These are phyloP conservation scores for Jacaranda copaia DNA, from an alignment of 257 asterid species.

Conservation along the genomic window DNA sequence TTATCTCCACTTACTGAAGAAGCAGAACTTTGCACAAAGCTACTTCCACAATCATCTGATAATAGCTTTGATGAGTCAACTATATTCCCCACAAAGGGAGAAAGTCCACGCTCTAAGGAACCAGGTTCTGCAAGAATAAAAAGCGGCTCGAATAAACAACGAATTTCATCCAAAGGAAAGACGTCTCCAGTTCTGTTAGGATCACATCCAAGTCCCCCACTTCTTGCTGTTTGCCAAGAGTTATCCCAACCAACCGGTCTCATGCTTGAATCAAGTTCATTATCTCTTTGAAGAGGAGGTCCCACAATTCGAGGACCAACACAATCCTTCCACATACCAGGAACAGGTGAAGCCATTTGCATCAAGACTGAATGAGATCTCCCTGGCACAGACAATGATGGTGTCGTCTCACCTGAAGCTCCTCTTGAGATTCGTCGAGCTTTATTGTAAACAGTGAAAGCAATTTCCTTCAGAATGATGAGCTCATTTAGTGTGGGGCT, in stretches of 20 bases:
- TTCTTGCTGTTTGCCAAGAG: slow-evolving; percentile 89
- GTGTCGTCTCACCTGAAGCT: slow-evolving; percentile 61
- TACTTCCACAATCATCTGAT: slow-evolving; percentile 80
- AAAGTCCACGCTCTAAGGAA: slow-evolving; percentile 82
- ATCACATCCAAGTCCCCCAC: slow-evolving; percentile 78
- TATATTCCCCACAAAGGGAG: slow-evolving; percentile 70
- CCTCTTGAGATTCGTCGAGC: slow-evolving; percentile 87
- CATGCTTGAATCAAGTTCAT: slow-evolving; percentile 87
- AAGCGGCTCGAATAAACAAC: slow-evolving; percentile 94
- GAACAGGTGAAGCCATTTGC: slow-evolving; percentile 77
- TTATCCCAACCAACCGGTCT: slow-evolving; percentile 91
- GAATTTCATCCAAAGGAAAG: slow-evolving; percentile 70
- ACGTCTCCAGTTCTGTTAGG: slow-evolving; percentile 73
- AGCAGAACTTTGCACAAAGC: slow-evolving; percentile 71
- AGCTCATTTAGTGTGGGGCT: slow-evolving; percentile 89
- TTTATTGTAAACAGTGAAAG: slow-evolving; percentile 96
- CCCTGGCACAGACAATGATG: slow-evolving; percentile 63
- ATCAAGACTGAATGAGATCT: slow-evolving; percentile 75
- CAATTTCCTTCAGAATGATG: slow-evolving; percentile 84
- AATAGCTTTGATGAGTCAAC: slow-evolving; percentile 68
- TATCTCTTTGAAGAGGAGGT: slow-evolving; percentile 79
- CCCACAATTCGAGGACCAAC: slow-evolving; percentile 77
- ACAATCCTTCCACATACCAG: slow-evolving; percentile 97
- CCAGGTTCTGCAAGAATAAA: slow-evolving; percentile 96
- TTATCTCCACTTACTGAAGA: slow-evolving; percentile 78